Evolutionary conservation across 176 grass and related monocot genomes (phyloP).

Genomic region (Oryza rufipogon): DNA sequence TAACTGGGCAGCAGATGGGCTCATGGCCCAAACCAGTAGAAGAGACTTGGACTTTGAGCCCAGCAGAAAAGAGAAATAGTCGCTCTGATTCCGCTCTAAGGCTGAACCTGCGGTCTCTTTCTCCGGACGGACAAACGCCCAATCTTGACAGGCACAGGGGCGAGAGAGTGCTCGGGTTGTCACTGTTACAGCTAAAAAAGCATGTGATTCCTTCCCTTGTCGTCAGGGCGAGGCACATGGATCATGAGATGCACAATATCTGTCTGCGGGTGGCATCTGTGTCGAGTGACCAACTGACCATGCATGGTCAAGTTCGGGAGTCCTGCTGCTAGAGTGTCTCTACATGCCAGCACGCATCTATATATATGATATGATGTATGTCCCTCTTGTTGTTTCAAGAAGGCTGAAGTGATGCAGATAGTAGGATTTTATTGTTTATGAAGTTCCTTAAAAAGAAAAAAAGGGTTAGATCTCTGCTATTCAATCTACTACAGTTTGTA

Average conservation of each 20-base stretch:
- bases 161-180: not conserved
- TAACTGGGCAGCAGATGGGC: not conserved
- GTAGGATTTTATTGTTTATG: not conserved
- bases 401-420: not conserved
- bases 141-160: not conserved
- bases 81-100: not conserved
- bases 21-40: not conserved
- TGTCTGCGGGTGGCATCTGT: not conserved
- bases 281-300: not conserved
- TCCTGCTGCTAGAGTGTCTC: not conserved
- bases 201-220: not conserved
- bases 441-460: not conserved
- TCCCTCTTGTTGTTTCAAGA: not conserved
- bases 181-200: not conserved
- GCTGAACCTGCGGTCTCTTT: not conserved
- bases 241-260: not conserved
- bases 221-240: conserved; percentile 5
- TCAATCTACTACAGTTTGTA: not conserved
- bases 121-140: not conserved
- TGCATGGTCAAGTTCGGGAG: not conserved
- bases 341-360: not conserved
- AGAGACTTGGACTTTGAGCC: not conserved
- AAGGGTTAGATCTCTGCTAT: not conserved
- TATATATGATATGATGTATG: too few species aligned
- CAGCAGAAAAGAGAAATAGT: too few species aligned